These are phyloP conservation scores for Galium porrigens DNA, from an alignment of 305 asterid genomes.

Conservation along the genomic window DNA sequence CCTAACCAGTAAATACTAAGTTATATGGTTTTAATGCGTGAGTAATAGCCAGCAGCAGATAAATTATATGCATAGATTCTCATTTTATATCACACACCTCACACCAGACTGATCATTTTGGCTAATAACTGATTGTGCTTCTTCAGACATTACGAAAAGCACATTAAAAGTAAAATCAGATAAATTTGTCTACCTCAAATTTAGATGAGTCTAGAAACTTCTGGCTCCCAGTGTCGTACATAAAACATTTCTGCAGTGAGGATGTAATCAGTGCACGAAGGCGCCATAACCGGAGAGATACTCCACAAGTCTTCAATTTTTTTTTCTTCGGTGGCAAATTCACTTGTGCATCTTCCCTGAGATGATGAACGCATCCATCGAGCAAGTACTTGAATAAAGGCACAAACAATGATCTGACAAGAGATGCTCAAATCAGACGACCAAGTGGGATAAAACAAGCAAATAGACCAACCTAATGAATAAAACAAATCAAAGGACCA, in stretches of 20 bases:
- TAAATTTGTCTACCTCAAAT: constrained; percentile 29
- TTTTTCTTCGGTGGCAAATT: constrained; percentile 43
- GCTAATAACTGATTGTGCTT: too few relatives aligned
- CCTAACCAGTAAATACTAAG: too few relatives aligned
- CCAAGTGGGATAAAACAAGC: not conserved
- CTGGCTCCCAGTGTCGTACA: constrained; percentile 54
- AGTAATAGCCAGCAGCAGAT: too few relatives aligned
- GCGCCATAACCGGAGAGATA: constrained; percentile 53
- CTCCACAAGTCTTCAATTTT: constrained; percentile 41
- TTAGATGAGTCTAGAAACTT: constrained; percentile 59
- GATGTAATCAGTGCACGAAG: constrained; percentile 55
- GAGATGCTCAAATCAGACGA: constrained; percentile 3
- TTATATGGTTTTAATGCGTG: too few relatives aligned
- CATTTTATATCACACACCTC: too few relatives aligned
- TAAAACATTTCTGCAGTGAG: constrained; percentile 63
- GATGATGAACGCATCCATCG: constrained; percentile 61
- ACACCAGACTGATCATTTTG: too few relatives aligned
- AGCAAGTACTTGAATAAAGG: constrained; percentile 77
- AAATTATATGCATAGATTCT: too few relatives aligned
- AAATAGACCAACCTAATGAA: too few relatives aligned
- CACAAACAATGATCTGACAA: constrained; percentile 61
- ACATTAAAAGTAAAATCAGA: not conserved
- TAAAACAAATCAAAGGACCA: not conserved
- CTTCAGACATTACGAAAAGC: not conserved
- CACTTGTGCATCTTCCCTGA: constrained; percentile 27